Percentiles rank a stretch among this genome's conserved stretches.
Evolutionary conservation across 768 basidiomycete species (phyloP).

Genomic region (Kwoniella shandongensis): DNA sequence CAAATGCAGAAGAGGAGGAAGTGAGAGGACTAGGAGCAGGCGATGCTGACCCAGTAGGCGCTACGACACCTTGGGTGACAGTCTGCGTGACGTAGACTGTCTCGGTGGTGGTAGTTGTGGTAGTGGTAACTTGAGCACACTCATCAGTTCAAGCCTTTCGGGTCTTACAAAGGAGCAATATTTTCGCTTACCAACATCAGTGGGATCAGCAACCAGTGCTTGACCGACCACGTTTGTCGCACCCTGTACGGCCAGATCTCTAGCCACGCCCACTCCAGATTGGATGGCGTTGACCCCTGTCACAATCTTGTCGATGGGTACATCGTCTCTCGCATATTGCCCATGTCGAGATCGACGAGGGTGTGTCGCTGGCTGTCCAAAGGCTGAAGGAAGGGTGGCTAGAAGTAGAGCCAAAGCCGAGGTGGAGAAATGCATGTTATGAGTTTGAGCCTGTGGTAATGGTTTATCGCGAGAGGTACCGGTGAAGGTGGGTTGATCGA

Average conservation of each 20-base stretch:
- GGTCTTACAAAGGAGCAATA: too few relatives aligned
- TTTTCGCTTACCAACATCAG: too few relatives aligned
- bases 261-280: too few relatives aligned
- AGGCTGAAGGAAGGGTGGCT: background rate
- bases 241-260: too few relatives aligned
- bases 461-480: slow-evolving; percentile 2
- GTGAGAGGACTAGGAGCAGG: background rate
- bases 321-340: background rate
- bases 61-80: background rate
- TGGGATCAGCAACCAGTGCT: too few relatives aligned
- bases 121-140: too few relatives aligned
- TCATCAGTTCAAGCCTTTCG: too few relatives aligned
- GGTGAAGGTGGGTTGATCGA: background rate
- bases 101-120: background rate
- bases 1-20: background rate
- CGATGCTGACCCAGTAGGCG: background rate
- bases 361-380: background rate
- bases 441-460: slow-evolving; percentile 5
- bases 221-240: too few relatives aligned
- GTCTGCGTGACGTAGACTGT: slow-evolving; percentile 7
- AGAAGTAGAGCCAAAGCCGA: background rate
- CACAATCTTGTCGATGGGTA: too few relatives aligned
- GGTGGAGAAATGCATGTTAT: background rate
- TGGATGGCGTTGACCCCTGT: too few relatives aligned
- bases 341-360: slow-evolving; percentile 5